phyloP scores from a whole-genome alignment of 176 grass and related monocot genomes.

The Saccharum officinarum region DNA sequence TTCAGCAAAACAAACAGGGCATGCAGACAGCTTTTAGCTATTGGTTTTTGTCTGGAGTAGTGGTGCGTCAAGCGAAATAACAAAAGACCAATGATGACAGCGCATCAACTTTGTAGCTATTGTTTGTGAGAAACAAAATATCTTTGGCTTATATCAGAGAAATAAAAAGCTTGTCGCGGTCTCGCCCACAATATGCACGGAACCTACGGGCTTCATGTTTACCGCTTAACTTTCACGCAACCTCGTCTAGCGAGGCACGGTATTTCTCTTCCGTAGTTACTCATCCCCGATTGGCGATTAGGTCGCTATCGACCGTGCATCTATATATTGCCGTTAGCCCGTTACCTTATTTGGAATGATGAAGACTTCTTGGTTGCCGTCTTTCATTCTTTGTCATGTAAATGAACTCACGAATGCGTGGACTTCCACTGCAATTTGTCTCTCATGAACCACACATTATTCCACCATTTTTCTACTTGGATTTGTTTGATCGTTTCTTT shows the following conservation, averaged over 20 bases:
- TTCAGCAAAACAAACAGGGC: no score
- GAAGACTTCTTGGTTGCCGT: no score
- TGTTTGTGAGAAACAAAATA: neutral
- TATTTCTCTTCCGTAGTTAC: neutral
- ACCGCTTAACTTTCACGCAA: neutral
- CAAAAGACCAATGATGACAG: neutral
- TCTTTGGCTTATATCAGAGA: neutral
- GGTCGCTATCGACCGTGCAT: no score
- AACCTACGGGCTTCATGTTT: neutral
- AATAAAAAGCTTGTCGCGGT: neutral
- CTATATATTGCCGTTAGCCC: no score
- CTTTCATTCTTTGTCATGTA: no score
- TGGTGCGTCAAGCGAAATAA: neutral
- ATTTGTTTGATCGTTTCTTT: neutral
- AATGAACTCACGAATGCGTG: no score
- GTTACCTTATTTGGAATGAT: no score
- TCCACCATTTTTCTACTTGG: neutral
- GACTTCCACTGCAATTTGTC: no score
- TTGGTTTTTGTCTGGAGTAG: neutral
- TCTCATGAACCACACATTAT: no score
- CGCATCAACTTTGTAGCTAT: neutral
- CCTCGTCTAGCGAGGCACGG: neutral
- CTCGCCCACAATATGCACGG: neutral
- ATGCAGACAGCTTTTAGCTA: neutral
- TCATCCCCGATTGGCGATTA: neutral